Evolutionary conservation across 2,329 filamentous ascomycete species (phyloP).

Genomic region (Nothophaeocryptopus gaeumannii): DNA sequence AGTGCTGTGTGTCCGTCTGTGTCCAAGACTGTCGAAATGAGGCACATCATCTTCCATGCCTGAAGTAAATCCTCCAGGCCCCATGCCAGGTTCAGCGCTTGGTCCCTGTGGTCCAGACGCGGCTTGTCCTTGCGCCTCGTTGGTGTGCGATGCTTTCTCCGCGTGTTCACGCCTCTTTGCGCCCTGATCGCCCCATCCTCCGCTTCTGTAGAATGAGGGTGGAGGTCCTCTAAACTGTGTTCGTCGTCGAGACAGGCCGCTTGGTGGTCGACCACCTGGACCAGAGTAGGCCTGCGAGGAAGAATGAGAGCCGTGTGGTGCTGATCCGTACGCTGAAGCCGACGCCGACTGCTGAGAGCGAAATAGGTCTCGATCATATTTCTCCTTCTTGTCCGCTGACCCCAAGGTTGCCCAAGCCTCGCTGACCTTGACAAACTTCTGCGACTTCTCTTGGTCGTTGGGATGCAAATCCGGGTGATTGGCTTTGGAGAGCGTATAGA

Average conservation of each 20-base stretch:
- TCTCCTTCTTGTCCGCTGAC: slow-evolving; percentile 67
- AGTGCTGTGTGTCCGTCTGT: slow-evolving; percentile 69
- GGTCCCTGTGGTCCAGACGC: slow-evolving; percentile 15
- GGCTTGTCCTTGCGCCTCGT: slow-evolving; percentile 26
- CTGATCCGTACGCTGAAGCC: slow-evolving; percentile 36
- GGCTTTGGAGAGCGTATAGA: slow-evolving; percentile 86
- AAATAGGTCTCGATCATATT: slow-evolving; percentile 74
- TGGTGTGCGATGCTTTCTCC: slow-evolving; percentile 29
- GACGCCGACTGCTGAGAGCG: slow-evolving; percentile 32
- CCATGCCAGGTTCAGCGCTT: slow-evolving; percentile 21
- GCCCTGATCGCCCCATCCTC: slow-evolving; percentile 69
- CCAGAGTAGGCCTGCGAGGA: slow-evolving; percentile 51
- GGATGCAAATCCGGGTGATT: slow-evolving; percentile 93
- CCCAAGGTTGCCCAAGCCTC: slow-evolving; percentile 36
- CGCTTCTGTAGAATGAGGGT: slow-evolving; percentile 80
- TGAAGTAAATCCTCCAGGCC: slow-evolving; percentile 57
- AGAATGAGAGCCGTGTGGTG: slow-evolving; percentile 56
- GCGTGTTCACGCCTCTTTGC: slow-evolving; percentile 56
- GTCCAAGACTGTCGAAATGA: slow-evolving; percentile 74
- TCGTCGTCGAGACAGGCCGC: slow-evolving; percentile 73
- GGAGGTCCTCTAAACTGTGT: slow-evolving; percentile 80
- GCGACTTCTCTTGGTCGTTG: slow-evolving; percentile 65
- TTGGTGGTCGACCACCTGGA: slow-evolving; percentile 71
- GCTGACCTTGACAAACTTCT: slow-evolving; percentile 58
- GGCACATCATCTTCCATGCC: slow-evolving; percentile 58